These are phyloP conservation scores for Ceriops zippeliana DNA, from an alignment of 345 rosid genomes.

Conservation along the genomic window DNA sequence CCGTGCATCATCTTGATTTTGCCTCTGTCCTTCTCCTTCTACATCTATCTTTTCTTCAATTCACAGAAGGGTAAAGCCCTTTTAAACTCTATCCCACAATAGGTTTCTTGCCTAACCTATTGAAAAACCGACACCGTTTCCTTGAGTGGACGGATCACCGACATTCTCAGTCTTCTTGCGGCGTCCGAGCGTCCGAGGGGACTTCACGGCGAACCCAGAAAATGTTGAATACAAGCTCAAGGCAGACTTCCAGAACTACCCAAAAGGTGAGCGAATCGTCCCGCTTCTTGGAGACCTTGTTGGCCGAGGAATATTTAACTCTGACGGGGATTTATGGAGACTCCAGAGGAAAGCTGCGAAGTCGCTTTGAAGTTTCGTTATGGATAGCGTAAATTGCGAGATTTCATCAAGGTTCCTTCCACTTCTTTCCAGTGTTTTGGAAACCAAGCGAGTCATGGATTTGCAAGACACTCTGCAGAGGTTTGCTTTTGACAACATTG, in stretches of 20 bases:
- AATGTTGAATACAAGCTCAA: conserved; percentile 39
- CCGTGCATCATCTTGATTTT: conserved; percentile 18
- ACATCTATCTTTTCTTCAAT: conserved; percentile 3
- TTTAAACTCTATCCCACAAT: conserved; percentile 37
- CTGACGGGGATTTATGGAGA: conserved; percentile 41
- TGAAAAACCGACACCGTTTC: conserved; percentile 36
- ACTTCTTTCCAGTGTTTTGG: conserved; percentile 15
- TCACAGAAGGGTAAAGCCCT: neutral
- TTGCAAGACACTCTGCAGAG: conserved; percentile 18
- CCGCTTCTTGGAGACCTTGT: conserved; percentile 34
- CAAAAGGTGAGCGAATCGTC: conserved; percentile 34
- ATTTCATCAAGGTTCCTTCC: conserved; percentile 30
- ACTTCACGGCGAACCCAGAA: conserved; percentile 38
- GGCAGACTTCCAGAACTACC: conserved; percentile 40
- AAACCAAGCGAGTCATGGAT: conserved; percentile 19
- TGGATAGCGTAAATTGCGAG: conserved; percentile 34
- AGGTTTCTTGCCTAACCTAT: conserved; percentile 34
- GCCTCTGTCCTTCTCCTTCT: conserved; percentile 12
- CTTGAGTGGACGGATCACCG: conserved; percentile 32
- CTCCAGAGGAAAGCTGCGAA: conserved; percentile 39
- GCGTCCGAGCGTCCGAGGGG: conserved; percentile 30
- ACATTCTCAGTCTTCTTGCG: conserved; percentile 20
- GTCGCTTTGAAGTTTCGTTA: conserved; percentile 34
- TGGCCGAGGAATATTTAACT: conserved; percentile 46
- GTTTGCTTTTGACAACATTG: conserved; percentile 30